A percentile compares a stretch with the other conserved stretches of the same genome.
Conservation (phyloP, 1,139 yeast genomes). For the Debaryomycetaceae sp. region DNA sequence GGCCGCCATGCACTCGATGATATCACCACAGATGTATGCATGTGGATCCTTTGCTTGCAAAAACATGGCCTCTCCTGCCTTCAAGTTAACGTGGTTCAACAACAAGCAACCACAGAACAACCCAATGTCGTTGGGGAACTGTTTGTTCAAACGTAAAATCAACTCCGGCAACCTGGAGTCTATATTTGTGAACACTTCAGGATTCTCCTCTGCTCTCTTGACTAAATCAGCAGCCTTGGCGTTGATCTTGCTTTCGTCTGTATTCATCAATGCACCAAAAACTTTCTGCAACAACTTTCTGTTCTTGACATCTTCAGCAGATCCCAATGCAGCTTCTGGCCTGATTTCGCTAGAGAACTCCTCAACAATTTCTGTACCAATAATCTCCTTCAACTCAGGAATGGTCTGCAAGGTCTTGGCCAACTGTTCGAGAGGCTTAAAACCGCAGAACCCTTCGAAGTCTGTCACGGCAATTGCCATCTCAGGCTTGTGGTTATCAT, state of each 20-base stretch:
- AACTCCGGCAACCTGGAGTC: conserved; percentile 61
- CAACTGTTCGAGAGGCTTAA: conserved; percentile 82
- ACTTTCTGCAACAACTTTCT: conserved; percentile 67
- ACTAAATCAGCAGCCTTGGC: conserved; percentile 61
- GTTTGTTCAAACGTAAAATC: conserved; percentile 71
- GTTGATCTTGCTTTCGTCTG: conserved; percentile 54
- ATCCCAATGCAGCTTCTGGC: conserved; percentile 41
- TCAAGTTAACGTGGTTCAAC: conserved; percentile 79
- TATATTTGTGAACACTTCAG: conserved; percentile 44
- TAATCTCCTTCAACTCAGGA: conserved; percentile 71
- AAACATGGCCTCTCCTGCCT: conserved; percentile 96
- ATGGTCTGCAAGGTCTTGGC: conserved; percentile 62
- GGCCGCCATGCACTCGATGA: conserved; percentile 99
- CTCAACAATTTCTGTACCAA: conserved; percentile 57
- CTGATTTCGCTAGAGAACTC: conserved; percentile 52
- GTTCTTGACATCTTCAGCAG: conserved; percentile 49
- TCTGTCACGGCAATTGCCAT: conserved; percentile 97
- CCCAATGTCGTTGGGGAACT: conserved; percentile 92
- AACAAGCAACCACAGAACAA: conserved; percentile 92
- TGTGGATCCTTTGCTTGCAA: conserved; percentile 97
- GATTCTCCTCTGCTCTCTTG: conserved; percentile 51
- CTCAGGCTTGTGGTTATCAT: conserved; percentile 97
- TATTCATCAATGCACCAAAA: conserved; percentile 80
- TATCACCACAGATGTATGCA: conserved; percentile 95
- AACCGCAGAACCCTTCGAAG: conserved; percentile 97